Evolutionary conservation across 2,329 filamentous ascomycete genomes (phyloP).

Genomic region (Aspergillus sp.): DNA sequence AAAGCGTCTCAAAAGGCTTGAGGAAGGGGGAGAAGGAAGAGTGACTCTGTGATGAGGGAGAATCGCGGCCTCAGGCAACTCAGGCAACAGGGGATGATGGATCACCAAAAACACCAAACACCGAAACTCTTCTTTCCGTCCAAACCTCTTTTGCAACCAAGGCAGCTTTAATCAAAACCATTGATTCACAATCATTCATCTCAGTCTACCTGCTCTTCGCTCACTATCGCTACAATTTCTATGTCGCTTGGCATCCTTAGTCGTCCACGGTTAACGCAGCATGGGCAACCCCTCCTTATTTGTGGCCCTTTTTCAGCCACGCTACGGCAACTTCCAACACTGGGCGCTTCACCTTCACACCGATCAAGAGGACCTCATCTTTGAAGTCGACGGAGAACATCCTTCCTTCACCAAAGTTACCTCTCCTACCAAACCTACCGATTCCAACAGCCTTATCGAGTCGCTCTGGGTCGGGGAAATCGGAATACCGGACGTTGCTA

Average conservation of each 20-base stretch:
- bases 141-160: too few relatives aligned
- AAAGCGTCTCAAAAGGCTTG: too few relatives aligned
- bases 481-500: slow-evolving; percentile 17
- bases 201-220: not conserved
- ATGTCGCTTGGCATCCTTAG: not conserved
- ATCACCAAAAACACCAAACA: not conserved
- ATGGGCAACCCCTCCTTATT: slow-evolving; percentile 7
- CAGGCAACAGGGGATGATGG: not conserved
- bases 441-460: slow-evolving; percentile 15
- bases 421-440: slow-evolving; percentile 16
- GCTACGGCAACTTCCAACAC: slow-evolving; percentile 30
- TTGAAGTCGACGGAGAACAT: slow-evolving; percentile 29
- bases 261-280: not conserved
- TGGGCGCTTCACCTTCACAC: slow-evolving; percentile 29
- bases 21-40: too few relatives aligned
- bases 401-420: slow-evolving; percentile 22
- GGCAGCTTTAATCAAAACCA: too few relatives aligned
- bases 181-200: not conserved
- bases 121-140: too few relatives aligned
- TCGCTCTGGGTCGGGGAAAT: slow-evolving; percentile 20
- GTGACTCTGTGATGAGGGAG: not conserved
- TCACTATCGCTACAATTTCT: not conserved
- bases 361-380: slow-evolving; percentile 20
- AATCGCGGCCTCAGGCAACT: not conserved
- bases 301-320: slow-evolving; percentile 21